These are phyloP conservation scores for Fusarium domesticum DNA, from an alignment of 2,329 filamentous ascomycete genomes.

Conservation along the genomic window DNA sequence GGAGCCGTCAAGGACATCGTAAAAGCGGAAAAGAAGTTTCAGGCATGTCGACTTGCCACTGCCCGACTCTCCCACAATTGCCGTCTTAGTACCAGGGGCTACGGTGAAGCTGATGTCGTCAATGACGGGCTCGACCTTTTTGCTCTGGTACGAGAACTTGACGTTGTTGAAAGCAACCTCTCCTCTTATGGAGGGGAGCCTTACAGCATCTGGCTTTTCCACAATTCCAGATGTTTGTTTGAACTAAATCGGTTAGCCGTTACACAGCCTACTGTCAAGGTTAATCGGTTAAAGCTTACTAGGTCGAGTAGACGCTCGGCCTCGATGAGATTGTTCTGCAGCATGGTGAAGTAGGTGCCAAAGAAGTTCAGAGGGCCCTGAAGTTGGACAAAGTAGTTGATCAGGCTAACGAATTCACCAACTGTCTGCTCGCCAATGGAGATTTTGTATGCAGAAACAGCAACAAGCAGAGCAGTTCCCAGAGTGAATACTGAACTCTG, in stretches of 20 bases:
- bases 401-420: slow-evolving; percentile 54
- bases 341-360: slow-evolving; percentile 45
- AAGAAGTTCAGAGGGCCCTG: slow-evolving; percentile 63
- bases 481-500: slow-evolving; percentile 63
- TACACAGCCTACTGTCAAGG: fast-evolving
- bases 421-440: slow-evolving; percentile 51
- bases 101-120: slow-evolving; percentile 42
- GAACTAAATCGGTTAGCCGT: slow-evolving; percentile 33
- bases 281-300: slow-evolving; percentile 21
- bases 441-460: slow-evolving; percentile 61
- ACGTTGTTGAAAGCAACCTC: slow-evolving; percentile 43
- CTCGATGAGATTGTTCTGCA: slow-evolving; percentile 46
- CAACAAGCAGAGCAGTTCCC: slow-evolving; percentile 58
- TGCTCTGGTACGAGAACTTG: slow-evolving; percentile 42
- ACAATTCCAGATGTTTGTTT: slow-evolving; percentile 43
- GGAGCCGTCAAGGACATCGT: slow-evolving; percentile 45
- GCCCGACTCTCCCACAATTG: slow-evolving; percentile 46
- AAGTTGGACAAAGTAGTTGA: slow-evolving; percentile 60
- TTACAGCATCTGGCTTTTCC: slow-evolving; percentile 40
- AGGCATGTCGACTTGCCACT: slow-evolving; percentile 49
- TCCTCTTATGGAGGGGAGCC: slow-evolving; percentile 33
- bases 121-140: slow-evolving; percentile 36
- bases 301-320: slow-evolving; percentile 46
- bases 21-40: slow-evolving; percentile 51
- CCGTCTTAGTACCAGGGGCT: slow-evolving; percentile 44